Evolutionary conservation across 2,329 filamentous ascomycete species (phyloP), one percentile per base, ranked within the genome.

Genomic region (Fusarium albidum): DNA sequence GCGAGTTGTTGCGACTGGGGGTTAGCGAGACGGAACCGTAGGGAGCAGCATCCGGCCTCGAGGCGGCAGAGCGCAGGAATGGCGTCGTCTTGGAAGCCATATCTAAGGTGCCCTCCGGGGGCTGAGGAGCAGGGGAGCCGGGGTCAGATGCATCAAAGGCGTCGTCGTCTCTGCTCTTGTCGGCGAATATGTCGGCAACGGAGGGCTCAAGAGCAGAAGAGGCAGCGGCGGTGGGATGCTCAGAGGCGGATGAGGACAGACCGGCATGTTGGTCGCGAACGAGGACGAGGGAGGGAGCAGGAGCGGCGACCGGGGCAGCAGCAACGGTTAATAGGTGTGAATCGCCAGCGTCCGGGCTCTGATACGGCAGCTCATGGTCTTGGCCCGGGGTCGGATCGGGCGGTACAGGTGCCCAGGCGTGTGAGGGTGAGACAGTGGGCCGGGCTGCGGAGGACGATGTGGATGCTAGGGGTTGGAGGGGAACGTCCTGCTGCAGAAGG

Each of bases 21-120:
- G 73, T 67, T 37, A 69, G 59, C 35, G 69, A 70, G 11, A 76
- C 72, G 42, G 75, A 72, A 50, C 75, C 75, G 49, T 77, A 77
- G 3, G 72, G 71, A 14, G 69, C 69, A 21, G 70, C 62, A 34
- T 71, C 68, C 37, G 58, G 59, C 32, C 65, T 68, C 41, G 63
- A 64, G 47, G 66, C 61, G 50, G 56, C 63, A 31, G 68, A 68
- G 49, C 59, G 68, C 49, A 75, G 68, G 45, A 75, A 71, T 25
- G 75, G 73, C 37, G 71, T 71, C 59, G 68, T 71, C 56, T 69
- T 73, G 50, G 69, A 70, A 40, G 71, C 66, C 72, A 74, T 75
- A 48, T 66, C 65, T 65, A 57, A 48, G 52, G 43, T 54, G 46
- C 27, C 46, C 57, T 63, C 52, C 40, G 41, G 40, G 43, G 47